Evolutionary conservation across 768 basidiomycete species (phyloP), one percentile per base, ranked within the genome.

Genomic region (Tephrocybe sp.): DNA sequence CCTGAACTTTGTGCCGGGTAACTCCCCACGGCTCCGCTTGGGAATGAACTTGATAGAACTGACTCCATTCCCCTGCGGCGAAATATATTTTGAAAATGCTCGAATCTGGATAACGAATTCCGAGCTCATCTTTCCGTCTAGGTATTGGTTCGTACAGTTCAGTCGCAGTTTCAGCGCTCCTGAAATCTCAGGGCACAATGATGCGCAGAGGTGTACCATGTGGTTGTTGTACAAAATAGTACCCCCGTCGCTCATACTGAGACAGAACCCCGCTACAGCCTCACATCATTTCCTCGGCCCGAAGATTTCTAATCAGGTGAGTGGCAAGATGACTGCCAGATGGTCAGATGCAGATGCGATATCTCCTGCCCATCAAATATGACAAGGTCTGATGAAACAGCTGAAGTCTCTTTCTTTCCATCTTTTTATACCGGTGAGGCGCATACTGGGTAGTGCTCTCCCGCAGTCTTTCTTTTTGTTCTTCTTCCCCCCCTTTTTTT

Each of bases 351-450:
- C 33, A 38, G 50, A n/a, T n/a, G n/a, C 36, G 40, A 50, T 33
- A 36, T 34, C 17, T 26, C 20, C 6, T n/a, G 21, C 18, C 44
- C 51, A 53, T 53, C 51, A 53, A 36, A 36, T 26, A 43, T 21
- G 28, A 34, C 43, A 45, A 36, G 18, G 45, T 25, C 34, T 51
- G 26, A 45, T 45, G 25, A 20, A 17, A 28, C 11, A 32, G 34
- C 20, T 23, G 33, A 34, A 25, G 21, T 10, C 15, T 14, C 37
- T 39, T 14, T 15, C 11, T 15, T 9, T 43, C 12, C 28, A 30
- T 52, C 45, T 25, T 52, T 38, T 38, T 38, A 26, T 37, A 12
- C 42, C 26, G 25, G 25, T 40, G 36, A 30, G 30, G 24, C 21
- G 17, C 38, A 39, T 32, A 30, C 18, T 20, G 36, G 37, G 23